Evolutionary conservation across 2,329 filamentous ascomycete species (phyloP), one percentile per base, ranked within the genome.

Genomic region (Orbilia javanica): DNA sequence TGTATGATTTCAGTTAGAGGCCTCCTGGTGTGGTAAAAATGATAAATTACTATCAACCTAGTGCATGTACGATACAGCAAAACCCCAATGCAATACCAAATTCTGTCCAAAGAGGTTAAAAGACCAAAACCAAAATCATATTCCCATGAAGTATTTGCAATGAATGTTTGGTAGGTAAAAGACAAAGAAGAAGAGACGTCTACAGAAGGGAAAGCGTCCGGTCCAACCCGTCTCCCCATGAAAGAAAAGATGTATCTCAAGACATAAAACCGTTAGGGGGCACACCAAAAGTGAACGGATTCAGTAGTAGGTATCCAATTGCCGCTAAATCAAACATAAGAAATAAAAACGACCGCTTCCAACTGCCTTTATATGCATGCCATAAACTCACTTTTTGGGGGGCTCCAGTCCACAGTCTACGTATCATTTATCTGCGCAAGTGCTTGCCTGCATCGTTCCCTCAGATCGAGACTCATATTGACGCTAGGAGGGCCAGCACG

Each of bases 1-100:
- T 96, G 50, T 97, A 97, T 83, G 93, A 97, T 84, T 97, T 97
- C 84, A 93, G 92, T 34, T 92, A 44, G 20, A 22, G 4, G 4
- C n/a, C 8, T 3, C n/a, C 42, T 34, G 48, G 44, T 6, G 63
- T 13, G 22, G 42, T 42, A 11, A n/a, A 18, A 42, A 27, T 57
- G 31, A 42, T 42, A n/a, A 13, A 57, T 18, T 36, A 22, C 55
- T 42, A 7, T 34, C 13, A 8, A 42, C 18, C 20, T 25, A 60
- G 8, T 39, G 52, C 8, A 55, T 36, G 29, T 36, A 57, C 27
- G 29, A 39, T 60, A 60, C 2, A 57, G 6, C 3, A 42, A 60
- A 10, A n/a, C n/a, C 27, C 36, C 34, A 1, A 42, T 60, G 18
- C 20, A 11, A 25, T 18, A 20, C 10, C 18, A 42, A 42, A 60